A percentile compares a stretch with the other conserved stretches of the same genome.
These are phyloP conservation scores for Talaromyces ruber DNA, from an alignment of 495 filamentous ascomycete species.

Conservation along the genomic window DNA sequence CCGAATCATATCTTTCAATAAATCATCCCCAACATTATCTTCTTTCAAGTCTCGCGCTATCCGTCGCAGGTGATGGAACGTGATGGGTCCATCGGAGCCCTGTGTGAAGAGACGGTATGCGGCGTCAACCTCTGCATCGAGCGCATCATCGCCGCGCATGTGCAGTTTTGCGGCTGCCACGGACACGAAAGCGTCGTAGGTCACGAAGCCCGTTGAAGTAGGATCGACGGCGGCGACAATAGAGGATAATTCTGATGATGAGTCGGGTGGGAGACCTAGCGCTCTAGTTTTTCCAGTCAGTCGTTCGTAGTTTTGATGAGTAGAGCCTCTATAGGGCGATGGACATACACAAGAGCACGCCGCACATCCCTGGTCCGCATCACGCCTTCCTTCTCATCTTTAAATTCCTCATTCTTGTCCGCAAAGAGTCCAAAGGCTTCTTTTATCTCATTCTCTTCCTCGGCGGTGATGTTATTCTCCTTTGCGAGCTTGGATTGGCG, in stretches of 20 bases:
- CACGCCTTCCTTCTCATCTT: constrained; percentile 62
- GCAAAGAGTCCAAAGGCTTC: constrained; percentile 84
- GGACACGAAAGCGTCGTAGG: constrained; percentile 69
- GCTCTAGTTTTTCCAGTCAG: constrained; percentile 46
- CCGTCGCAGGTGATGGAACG: constrained; percentile 61
- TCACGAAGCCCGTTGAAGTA: constrained; percentile 64
- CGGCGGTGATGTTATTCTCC: constrained; percentile 72
- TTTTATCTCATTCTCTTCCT: constrained; percentile 81
- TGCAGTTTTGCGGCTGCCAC: constrained; percentile 79
- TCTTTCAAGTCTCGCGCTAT: constrained; percentile 79
- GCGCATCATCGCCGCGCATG: constrained; percentile 40
- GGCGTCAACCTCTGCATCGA: constrained; percentile 61
- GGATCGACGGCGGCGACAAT: constrained; percentile 77
- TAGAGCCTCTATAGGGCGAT: background rate
- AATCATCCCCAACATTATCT: constrained; percentile 59
- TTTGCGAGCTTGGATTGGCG: constrained; percentile 78
- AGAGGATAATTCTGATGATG: constrained; percentile 56
- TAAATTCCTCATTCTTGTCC: constrained; percentile 43
- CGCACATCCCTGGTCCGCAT: constrained; percentile 72
- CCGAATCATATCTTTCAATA: constrained; percentile 84
- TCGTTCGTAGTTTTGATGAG: no score
- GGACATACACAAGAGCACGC: constrained; percentile 67
- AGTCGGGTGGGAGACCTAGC: constrained; percentile 58
- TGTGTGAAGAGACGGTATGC: constrained; percentile 73
- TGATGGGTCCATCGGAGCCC: constrained; percentile 51